These are phyloP conservation scores for Petunia axillaris DNA, from an alignment of 257 asterid species.

Conservation along the genomic window DNA sequence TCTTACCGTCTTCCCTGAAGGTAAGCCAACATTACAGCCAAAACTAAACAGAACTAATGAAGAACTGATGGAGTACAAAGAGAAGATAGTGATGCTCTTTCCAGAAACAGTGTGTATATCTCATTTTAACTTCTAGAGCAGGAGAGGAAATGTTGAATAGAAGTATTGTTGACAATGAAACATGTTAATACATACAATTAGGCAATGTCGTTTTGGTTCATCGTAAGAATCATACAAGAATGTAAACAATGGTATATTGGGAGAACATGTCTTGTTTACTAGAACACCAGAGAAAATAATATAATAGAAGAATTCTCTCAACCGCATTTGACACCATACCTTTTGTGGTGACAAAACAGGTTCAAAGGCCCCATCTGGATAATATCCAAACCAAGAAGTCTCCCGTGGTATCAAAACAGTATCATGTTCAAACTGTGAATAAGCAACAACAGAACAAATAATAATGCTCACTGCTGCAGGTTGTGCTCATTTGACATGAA, in stretches of 20 bases:
- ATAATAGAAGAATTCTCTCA: neutral
- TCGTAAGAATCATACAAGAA: neutral
- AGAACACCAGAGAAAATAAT: neutral
- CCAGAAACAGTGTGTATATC: neutral
- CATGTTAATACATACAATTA: neutral
- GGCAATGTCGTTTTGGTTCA: neutral
- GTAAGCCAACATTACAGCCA: neutral
- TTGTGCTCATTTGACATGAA: neutral
- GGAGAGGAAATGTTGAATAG: neutral
- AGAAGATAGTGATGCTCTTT: neutral
- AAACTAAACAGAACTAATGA: neutral
- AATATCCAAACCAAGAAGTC: slow-evolving; percentile 95
- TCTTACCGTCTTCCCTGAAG: neutral
- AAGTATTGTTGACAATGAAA: slow-evolving; percentile 2
- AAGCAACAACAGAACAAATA: neutral
- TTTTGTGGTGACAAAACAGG: slow-evolving; percentile 71
- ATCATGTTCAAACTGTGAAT: slow-evolving; percentile 81
- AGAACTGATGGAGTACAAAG: neutral
- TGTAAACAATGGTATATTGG: neutral
- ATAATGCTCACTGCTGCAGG: neutral
- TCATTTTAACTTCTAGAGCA: neutral
- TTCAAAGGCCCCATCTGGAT: slow-evolving; percentile 80
- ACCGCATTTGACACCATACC: slow-evolving; percentile 45
- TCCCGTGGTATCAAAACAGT: slow-evolving; percentile 91
- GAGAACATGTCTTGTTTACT: neutral